phyloP scores from a whole-genome alignment of 306 rosid species.

The Citrullus colocynthis region DNA sequence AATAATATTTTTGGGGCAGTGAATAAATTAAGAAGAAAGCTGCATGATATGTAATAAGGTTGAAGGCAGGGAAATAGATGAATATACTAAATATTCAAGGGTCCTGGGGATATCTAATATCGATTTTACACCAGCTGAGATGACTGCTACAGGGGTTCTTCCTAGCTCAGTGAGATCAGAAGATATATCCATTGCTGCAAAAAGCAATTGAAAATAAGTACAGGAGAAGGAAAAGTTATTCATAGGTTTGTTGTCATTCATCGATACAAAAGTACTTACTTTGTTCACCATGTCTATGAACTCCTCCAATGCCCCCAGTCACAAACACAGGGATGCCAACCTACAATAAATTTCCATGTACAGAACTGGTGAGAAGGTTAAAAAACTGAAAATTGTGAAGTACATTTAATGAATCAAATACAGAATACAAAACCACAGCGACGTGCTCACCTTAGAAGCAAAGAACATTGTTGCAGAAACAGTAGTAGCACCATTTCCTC shows the following conservation, averaged over 20 bases:
- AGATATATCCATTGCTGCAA: conserved; percentile 83
- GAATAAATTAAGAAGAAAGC: background rate
- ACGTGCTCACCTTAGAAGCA: conserved; percentile 49
- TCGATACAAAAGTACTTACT: conserved; percentile 28
- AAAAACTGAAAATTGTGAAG: background rate
- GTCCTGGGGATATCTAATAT: conserved; percentile 85
- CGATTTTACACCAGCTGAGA: conserved; percentile 92
- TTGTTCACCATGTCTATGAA: conserved; percentile 72
- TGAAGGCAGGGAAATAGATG: background rate
- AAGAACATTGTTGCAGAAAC: conserved; percentile 88
- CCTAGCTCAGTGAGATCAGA: conserved; percentile 96
- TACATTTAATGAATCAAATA: background rate
- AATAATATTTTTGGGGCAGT: background rate
- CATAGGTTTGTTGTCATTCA: background rate
- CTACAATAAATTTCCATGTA: conserved; percentile 24
- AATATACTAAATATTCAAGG: conserved; percentile 71
- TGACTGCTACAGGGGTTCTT: conserved; percentile 82
- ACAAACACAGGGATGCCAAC: conserved; percentile 73
- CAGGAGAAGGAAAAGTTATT: background rate
- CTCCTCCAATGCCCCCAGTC: conserved; percentile 96
- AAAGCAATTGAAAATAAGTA: conserved; percentile 3
- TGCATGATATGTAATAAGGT: background rate
- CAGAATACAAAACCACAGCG: conserved; percentile 2
- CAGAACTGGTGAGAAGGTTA: background rate
- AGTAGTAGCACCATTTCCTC: conserved; percentile 87